Conservation (phyloP, 139 green algal genomes). For the Microglena sp. region DNA sequence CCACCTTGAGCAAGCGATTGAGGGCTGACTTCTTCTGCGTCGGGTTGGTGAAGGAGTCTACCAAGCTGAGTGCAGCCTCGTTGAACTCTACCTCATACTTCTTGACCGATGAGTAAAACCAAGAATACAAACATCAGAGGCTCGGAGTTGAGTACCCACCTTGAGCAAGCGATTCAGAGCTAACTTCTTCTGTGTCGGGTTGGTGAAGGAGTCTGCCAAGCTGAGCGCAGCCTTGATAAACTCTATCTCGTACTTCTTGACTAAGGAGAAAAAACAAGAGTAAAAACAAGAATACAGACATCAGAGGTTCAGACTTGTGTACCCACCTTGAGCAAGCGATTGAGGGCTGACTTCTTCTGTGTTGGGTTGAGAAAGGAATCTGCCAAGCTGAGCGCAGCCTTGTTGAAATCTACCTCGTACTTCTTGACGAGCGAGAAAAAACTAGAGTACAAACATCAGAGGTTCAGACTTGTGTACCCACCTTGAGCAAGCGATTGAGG, state of each 20-base stretch:
- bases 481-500: background rate
- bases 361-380: constrained; percentile 54
- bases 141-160: constrained; percentile 42
- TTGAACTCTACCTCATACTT: constrained; percentile 1
- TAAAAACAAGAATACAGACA: too few species aligned
- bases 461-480: too few species aligned
- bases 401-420: constrained; percentile 99
- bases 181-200: constrained; percentile 79
- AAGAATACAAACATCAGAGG: too few species aligned
- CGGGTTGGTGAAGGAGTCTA: background rate
- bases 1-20: background rate
- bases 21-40: background rate
- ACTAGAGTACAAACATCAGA: too few species aligned
- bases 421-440: constrained; percentile 98
- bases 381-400: constrained; percentile 83
- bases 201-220: constrained; percentile 72
- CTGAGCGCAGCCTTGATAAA: constrained; percentile 98
- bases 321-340: background rate
- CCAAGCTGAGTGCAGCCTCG: background rate
- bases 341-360: background rate
- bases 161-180: constrained; percentile 91
- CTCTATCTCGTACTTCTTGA: too few species aligned
- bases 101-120: too few species aligned
- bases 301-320: too few species aligned
- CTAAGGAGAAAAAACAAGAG: too few species aligned